These are phyloP conservation scores for Meripilus lineatus DNA, from an alignment of 1,284 basidiomycete genomes.

Conservation along the genomic window DNA sequence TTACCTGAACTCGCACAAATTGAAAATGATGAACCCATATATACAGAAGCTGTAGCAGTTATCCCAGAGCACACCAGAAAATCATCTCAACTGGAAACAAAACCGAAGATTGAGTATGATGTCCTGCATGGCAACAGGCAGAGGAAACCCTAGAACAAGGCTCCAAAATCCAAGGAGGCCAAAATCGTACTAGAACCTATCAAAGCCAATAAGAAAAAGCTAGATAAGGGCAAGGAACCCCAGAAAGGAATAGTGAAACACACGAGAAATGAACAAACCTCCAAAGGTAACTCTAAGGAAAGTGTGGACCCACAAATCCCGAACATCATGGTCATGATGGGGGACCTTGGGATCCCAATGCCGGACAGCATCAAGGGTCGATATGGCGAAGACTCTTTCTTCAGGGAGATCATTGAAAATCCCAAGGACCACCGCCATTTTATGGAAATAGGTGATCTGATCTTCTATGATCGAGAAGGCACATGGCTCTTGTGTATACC, in stretches of 20 bases:
- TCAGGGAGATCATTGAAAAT: conserved; percentile 7
- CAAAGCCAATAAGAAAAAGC: neutral
- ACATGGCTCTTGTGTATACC: conserved; percentile 22
- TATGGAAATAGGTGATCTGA: conserved; percentile 21
- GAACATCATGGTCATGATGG: neutral
- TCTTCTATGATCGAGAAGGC: conserved; percentile 12
- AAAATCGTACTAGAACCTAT: neutral
- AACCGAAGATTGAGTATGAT: neutral
- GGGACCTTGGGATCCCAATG: conserved; percentile 1
- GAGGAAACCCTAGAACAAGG: neutral
- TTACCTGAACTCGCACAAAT: neutral
- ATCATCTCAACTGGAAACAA: conserved; percentile 6
- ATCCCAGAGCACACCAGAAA: neutral
- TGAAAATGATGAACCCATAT: neutral
- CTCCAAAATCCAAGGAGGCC: neutral
- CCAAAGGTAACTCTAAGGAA: neutral
- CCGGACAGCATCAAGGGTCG: conserved; percentile 5
- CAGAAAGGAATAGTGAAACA: neutral
- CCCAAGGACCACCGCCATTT: conserved; percentile 12
- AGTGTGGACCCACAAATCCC: neutral
- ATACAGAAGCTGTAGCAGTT: neutral
- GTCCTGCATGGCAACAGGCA: neutral
- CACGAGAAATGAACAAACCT: neutral
- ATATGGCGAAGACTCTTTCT: conserved; percentile 14
- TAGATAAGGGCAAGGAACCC: neutral